Conservation (phyloP, 495 filamentous ascomycete species). For the Aspergillus cristatus region DNA sequence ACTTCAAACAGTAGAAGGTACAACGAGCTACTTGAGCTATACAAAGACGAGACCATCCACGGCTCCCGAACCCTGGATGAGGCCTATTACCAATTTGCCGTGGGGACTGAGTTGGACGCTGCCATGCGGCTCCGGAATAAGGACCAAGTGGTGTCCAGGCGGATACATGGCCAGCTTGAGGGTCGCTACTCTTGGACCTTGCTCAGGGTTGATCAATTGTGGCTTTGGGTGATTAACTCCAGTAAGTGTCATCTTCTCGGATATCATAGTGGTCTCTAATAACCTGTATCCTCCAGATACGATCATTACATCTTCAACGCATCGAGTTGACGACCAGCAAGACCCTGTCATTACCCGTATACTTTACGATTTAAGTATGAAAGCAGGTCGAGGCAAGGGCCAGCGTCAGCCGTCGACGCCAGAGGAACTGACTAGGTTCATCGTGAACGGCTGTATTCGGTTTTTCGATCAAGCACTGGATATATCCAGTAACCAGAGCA, state of each 20-base stretch:
- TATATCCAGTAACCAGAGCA: too few species aligned
- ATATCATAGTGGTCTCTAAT: too few species aligned
- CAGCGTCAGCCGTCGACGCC: conserved; percentile 9
- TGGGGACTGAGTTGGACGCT: too few species aligned
- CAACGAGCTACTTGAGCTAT: not conserved
- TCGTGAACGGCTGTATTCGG: conserved; percentile 25
- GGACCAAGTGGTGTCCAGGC: conserved; percentile 44
- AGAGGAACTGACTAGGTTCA: conserved; percentile 41
- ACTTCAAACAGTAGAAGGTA: not conserved
- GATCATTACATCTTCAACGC: conserved; percentile 38
- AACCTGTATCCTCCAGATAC: conserved; percentile 32
- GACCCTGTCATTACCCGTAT: conserved; percentile 17
- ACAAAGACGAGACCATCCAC: conserved; percentile 20
- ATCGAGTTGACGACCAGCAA: conserved; percentile 11
- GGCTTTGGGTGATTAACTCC: conserved; percentile 48
- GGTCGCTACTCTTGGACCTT: conserved; percentile 15
- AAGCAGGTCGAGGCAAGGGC: not conserved
- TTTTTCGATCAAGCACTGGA: too few species aligned
- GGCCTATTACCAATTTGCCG: conserved; percentile 47
- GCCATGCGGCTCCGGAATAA: conserved; percentile 43
- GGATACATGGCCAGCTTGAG: not conserved
- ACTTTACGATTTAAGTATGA: not conserved
- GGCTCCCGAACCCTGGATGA: conserved; percentile 49
- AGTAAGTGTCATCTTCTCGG: conserved; percentile 24
- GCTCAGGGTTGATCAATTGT: conserved; percentile 53